Evolutionary conservation across 345 rosid species (phyloP).

Genomic region (Toxicodendron radicans): DNA sequence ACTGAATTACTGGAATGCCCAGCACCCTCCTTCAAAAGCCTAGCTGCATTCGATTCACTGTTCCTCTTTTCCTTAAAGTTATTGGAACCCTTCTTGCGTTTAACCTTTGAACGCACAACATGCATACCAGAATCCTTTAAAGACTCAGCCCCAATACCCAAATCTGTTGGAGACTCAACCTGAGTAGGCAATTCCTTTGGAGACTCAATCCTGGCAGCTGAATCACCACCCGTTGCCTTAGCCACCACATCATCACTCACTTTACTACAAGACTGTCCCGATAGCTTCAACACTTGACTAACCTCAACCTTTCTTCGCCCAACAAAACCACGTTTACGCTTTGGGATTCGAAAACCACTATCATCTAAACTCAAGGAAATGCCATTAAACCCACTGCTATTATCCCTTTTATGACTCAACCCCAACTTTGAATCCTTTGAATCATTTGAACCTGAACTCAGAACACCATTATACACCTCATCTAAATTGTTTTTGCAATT

Average conservation of each 20-base stretch:
- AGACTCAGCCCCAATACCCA: neutral
- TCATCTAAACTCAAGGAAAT: slow-evolving; percentile 50
- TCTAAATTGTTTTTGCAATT: slow-evolving; percentile 44
- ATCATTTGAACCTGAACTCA: slow-evolving; percentile 29
- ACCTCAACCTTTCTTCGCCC: slow-evolving; percentile 71
- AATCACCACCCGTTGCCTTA: slow-evolving; percentile 39
- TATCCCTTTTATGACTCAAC: slow-evolving; percentile 39
- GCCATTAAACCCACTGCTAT: slow-evolving; percentile 42
- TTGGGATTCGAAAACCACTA: slow-evolving; percentile 58
- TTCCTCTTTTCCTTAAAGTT: slow-evolving; percentile 37
- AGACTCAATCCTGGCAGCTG: slow-evolving; percentile 31
- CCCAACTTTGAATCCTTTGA: slow-evolving; percentile 40
- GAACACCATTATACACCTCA: slow-evolving; percentile 51
- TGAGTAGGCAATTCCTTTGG: slow-evolving; percentile 21
- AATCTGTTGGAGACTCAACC: slow-evolving; percentile 6
- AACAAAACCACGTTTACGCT: slow-evolving; percentile 76
- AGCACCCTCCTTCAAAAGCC: slow-evolving; percentile 41
- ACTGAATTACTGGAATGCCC: slow-evolving; percentile 33
- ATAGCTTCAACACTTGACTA: slow-evolving; percentile 38
- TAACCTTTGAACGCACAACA: slow-evolving; percentile 34
- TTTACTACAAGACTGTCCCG: slow-evolving; percentile 35
- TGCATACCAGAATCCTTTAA: slow-evolving; percentile 18
- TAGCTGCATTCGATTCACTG: slow-evolving; percentile 30
- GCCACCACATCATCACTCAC: slow-evolving; percentile 36
- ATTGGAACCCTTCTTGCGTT: slow-evolving; percentile 35